Base-by-base conservation (phyloP, 2,329 filamentous ascomycete genomes). In the Talaromyces sp. region DNA sequence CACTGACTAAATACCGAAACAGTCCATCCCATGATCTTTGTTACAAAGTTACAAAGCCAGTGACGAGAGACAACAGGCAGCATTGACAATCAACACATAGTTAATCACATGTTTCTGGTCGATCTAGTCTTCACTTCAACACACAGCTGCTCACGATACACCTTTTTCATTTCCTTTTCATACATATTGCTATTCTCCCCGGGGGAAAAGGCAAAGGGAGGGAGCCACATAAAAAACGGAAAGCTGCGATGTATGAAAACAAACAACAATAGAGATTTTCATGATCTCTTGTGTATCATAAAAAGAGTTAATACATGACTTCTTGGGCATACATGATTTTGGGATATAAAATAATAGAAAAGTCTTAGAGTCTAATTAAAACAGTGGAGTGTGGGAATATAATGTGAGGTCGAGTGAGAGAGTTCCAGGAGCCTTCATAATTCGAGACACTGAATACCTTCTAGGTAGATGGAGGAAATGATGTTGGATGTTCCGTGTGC, bases 321-420 rank as follows among this genome's bases (percentile, higher is more conserved):
- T 76, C 71, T 73, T 69, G 74, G 72, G 75, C 73, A 76, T 76
- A 76, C 74, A 76, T 75, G 74, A 76, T 68, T 69, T 70, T 41
- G 56, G 56, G 39, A 59, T 59, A 59, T 59, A 59, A 59, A 14
- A 33, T 45, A 43, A 19, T 39, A 39, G 43, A 57, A 61, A 66
- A 59, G 14, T 41, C 60, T 56, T 74, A 74, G 45, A 31, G 74
- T 77, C 75, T 77, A 77, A 76, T 75, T 76, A 73, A 72, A 74
- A 74, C 54, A 59, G 33, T 31, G 45, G 61, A 59, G 63, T 67
- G 60, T 65, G 50, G 59, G 56, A 59, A 62, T 62, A 52, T 58
- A 47, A 43, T 52, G 47, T 37, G 50, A 41, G 48, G 39, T 24
- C 14, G 39, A 13, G n/a, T n/a, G 41, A 13, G 39, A 33, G 16